Evolutionary conservation across 495 filamentous ascomycete genomes (phyloP), one percentile per base, ranked within the genome.

Genomic region (Aspergillus haitiensis): DNA sequence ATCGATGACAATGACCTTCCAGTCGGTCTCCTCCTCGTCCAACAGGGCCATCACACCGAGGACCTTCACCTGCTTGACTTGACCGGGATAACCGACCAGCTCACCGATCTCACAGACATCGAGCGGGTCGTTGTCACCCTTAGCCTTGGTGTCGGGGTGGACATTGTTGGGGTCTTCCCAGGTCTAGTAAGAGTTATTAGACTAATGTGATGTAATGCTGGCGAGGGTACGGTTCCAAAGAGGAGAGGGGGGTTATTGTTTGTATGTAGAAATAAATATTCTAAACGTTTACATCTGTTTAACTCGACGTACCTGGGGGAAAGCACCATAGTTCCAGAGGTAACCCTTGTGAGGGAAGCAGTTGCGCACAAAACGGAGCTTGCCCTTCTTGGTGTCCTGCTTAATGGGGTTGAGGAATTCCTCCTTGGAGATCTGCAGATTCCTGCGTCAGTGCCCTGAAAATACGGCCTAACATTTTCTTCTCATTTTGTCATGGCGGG

Each of bases 341-440:
- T 98, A 99, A 54, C 94, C 94, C 85, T 98, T 97, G 86, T 99
- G 95, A 64, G 94, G 94, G 85, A 99, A 99, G 86, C 94, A 98
- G 87, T 99, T 99, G 77, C 94, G 91, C 75, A 99, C 95, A 74
- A 86, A 99, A 65, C 94, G 91, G 60, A 98, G 76, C 72, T 81
- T 79, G 67, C 75, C 79, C 73, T 81, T 80, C 70, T 82, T 80
- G 59, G 70, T 73, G 61, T 79, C 76, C 71, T 80, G 93, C 86
- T 97, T 97, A 78, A 97, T 96, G 73, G 92, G 93, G 82, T 96
- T 96, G 67, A 97, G 88, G 74, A 88, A 84, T 75, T 97, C 93
- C 67, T 98, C 93, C 82, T 97, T 63, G 81, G 88, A 94, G 81
- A 96, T 96, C 91, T 95, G 71, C 52, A 60, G 15, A 37, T 32